Evolutionary conservation across 345 rosid species (phyloP).

Genomic region (Euphorbia peplus): DNA sequence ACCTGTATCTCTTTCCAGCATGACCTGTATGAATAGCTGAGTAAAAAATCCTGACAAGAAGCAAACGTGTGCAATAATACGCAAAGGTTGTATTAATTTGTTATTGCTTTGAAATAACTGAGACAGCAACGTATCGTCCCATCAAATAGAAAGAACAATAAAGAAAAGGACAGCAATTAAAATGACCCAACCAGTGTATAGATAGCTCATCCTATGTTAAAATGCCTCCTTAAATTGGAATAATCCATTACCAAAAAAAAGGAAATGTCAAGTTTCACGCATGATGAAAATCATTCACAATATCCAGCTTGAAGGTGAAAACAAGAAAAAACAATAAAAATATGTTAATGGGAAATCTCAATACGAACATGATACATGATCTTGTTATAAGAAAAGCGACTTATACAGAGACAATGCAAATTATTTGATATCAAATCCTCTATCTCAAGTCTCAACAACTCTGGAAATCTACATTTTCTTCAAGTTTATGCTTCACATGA

Average conservation of each 20-base stretch:
- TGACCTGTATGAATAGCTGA: conserved; percentile 55
- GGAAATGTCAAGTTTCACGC: neutral
- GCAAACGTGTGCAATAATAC: conserved; percentile 22
- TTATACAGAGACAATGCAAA: neutral
- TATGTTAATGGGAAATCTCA: neutral
- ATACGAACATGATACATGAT: neutral
- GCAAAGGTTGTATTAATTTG: conserved; percentile 15
- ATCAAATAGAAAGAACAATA: neutral
- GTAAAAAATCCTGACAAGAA: conserved; percentile 23
- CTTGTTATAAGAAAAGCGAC: neutral
- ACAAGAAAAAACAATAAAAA: neutral
- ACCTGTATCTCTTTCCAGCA: conserved; percentile 93
- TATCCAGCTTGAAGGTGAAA: neutral
- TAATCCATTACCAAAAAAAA: no score
- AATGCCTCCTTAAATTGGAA: no score
- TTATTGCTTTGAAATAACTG: conserved; percentile 9
- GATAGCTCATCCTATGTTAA: no score
- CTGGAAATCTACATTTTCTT: neutral
- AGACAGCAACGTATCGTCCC: conserved; percentile 1
- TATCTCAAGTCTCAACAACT: neutral
- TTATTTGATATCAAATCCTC: neutral
- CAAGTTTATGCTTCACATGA: neutral
- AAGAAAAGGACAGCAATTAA: neutral
- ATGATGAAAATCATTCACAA: neutral
- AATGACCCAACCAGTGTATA: no score